Evolutionary conservation across 1,284 basidiomycete genomes (phyloP), one percentile per base, ranked within the genome.

Genomic region (Rugosomyces carneus): DNA sequence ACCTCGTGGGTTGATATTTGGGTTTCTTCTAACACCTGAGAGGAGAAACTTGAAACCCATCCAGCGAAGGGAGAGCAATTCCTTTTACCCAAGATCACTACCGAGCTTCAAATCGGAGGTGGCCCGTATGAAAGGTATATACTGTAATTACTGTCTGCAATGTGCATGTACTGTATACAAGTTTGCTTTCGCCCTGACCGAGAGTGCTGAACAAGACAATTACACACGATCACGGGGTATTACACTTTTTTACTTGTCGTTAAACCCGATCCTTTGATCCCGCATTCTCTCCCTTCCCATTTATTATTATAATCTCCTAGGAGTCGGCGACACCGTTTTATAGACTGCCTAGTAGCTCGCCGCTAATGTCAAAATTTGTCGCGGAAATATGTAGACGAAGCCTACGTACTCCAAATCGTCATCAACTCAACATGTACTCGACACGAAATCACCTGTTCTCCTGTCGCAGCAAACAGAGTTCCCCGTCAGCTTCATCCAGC

Each of bases 1-100:
- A 82, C 81, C 80, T 79, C 67, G 68, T 61, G 57, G 68, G 70
- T 71, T 72, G 76, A 80, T 81, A 81, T 84, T 84, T 84, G 81
- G 73, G 78, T 68, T 70, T 60, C 64, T 68, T 65, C 60, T 67
- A 61, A 66, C 66, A 52, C 42, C 49, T 47, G 29, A 71, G 64
- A 53, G 63, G 66, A 64, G 64, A 59, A 65, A 67, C 72, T 76
- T 82, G 79, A 79, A n/a, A 67, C 66, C 64, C 57, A 59, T 55
- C 53, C 52, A 59, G 55, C 61, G 67, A 64, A 73, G 79, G 80
- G 62, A 70, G 69, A 70, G 16, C 6, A 36, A 65, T 35, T 48
- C 61, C 66, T 66, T 63, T 61, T 66, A 64, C 68, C 68, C 68
- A 71, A 70, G 70, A 71, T 70, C 70, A 66, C 60, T n/a, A 55